These are phyloP conservation scores for Chlorencoelia australis DNA, from an alignment of 2,329 filamentous ascomycete species.

Conservation along the genomic window DNA sequence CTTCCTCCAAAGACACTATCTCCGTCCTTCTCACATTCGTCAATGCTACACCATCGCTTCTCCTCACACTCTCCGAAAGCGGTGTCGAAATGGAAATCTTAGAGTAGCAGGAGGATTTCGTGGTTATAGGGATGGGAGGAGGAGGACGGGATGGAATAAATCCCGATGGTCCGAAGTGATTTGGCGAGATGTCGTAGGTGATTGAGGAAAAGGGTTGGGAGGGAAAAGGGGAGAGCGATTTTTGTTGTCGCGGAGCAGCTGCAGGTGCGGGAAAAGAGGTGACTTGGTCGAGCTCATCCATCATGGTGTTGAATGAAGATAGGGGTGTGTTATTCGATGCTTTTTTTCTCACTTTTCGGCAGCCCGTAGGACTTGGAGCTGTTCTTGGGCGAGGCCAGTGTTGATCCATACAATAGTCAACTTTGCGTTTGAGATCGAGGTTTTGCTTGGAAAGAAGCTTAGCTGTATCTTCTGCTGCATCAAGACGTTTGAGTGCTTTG, in stretches of 20 bases:
- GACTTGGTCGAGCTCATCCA: slow-evolving; percentile 2
- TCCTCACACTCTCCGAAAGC: neutral
- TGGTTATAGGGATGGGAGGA: slow-evolving; percentile 5
- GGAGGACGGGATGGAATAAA: slow-evolving; percentile 6
- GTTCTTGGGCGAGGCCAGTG: slow-evolving; percentile 15
- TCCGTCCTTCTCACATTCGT: too few species aligned
- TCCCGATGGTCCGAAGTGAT: slow-evolving; percentile 4
- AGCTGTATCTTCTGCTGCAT: slow-evolving; percentile 20
- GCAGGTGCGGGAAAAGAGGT: too few species aligned
- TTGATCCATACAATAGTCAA: slow-evolving; percentile 13
- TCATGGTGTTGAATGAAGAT: slow-evolving; percentile 16
- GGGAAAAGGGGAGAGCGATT: neutral
- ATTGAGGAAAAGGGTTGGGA: neutral
- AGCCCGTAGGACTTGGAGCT: slow-evolving; percentile 7
- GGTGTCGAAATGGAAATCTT: too few species aligned
- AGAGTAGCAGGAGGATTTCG: neutral
- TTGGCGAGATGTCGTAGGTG: slow-evolving; percentile 1
- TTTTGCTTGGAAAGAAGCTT: slow-evolving; percentile 18
- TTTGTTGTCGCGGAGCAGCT: neutral
- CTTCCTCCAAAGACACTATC: slow-evolving; percentile 1
- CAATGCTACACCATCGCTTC: neutral
- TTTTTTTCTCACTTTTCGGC: neutral
- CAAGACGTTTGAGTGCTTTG: too few species aligned
- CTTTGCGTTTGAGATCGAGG: slow-evolving; percentile 12
- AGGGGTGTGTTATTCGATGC: slow-evolving; percentile 8